Evolutionary conservation across 2,329 filamentous ascomycete species (phyloP), one percentile per base, ranked within the genome.

Genomic region (Fusarium buxicola): DNA sequence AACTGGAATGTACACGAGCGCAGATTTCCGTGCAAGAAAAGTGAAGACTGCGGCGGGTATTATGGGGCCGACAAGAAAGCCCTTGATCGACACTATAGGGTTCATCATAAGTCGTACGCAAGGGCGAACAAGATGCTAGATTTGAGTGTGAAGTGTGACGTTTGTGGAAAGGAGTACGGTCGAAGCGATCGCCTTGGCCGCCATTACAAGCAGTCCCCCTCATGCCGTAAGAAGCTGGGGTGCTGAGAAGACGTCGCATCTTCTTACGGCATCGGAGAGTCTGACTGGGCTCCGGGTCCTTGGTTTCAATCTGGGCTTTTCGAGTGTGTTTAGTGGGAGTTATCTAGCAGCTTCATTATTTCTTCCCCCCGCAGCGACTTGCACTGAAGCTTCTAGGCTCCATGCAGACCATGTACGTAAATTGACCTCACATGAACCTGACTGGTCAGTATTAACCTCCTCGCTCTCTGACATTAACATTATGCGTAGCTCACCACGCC

Each of bases 31-130:
- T 69, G 66, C 18, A 3, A 32, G 9, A 56, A 40, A 2, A 9
- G 21, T 2, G 10, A 50, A 0, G 3, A 5, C 3, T 69, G 66
- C 11, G 0, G 2, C 21, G 6, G 4, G 1, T 10, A 12, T 10
- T 2, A 8, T 1, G 28, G 16, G 4, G 36, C 52, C 0, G 40
- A 56, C 2, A 53, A 35, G 0, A 69, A 39, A 7, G 54, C 46
- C 7, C 43, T 59, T 0, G 0, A 43, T 15, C 60, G 66, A 5
- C 66, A 69, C n/a, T 64, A 58, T 6, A 58, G 58, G 61, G 38
- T 43, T 1, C 32, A 46, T 1, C 66, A 69, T 5, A 8, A 36
- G 15, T 13, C 24, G 3, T 63, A 49, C 18, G 59, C 60, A 4
- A 48, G 18, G 8, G 34, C 11, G 1, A 55, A 41, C 13, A 21